Percentiles rank a stretch among this genome's conserved stretches.
phyloP scores from a whole-genome alignment of 306 rosid species.

The Quercus aquifolioides region DNA sequence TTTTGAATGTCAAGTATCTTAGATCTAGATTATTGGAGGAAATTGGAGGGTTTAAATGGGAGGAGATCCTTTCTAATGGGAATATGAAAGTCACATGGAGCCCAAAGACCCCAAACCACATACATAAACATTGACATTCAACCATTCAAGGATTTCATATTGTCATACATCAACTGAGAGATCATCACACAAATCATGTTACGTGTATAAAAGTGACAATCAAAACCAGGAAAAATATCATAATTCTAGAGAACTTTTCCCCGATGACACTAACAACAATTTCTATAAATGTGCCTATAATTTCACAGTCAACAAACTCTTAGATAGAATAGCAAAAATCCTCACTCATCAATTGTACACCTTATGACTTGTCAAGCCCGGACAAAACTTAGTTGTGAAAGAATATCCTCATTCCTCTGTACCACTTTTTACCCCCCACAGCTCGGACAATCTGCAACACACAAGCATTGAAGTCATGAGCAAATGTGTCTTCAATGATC shows the following conservation, averaged over 20 bases:
- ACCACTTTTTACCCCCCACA: neutral
- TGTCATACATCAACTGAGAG: neutral
- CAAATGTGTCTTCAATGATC: neutral
- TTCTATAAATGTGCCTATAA: neutral
- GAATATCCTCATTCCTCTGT: neutral
- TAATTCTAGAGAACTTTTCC: neutral
- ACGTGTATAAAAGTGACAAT: neutral
- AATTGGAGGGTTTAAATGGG: too few relatives aligned
- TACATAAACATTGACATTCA: neutral
- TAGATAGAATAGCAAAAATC: neutral
- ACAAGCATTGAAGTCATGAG: neutral
- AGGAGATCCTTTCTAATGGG: too few relatives aligned
- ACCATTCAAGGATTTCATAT: neutral
- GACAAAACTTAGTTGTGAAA: too few relatives aligned
- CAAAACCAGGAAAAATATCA: neutral
- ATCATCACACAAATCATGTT: neutral
- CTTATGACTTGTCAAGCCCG: too few relatives aligned
- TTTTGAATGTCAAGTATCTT: fast-evolving
- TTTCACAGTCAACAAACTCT: neutral
- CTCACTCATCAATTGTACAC: too few relatives aligned
- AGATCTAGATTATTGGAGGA: too few relatives aligned
- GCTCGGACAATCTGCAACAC: neutral
- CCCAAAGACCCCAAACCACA: too few relatives aligned
- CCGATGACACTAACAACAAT: neutral
- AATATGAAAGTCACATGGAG: too few relatives aligned